These are phyloP conservation scores for Dryas integrifolia DNA, from an alignment of 331 rosid species.

Conservation along the genomic window DNA sequence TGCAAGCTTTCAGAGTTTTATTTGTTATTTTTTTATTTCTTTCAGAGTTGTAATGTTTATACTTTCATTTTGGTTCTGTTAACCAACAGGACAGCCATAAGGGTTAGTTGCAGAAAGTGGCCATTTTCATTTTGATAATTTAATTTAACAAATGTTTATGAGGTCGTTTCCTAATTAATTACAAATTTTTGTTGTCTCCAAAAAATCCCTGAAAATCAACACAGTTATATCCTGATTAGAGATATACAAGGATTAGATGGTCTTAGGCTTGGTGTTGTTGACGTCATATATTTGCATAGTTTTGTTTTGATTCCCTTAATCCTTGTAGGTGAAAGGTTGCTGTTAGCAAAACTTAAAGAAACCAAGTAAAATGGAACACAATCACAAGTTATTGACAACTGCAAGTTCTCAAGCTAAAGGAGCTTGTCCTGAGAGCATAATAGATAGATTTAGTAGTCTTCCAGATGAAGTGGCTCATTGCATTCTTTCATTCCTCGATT, in stretches of 20 bases:
- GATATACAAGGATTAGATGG: not conserved
- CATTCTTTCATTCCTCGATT: not conserved
- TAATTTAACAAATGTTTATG: too few relatives aligned
- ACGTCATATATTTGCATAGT: not conserved
- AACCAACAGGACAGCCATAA: too few relatives aligned
- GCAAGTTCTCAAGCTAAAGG: constrained; percentile 1
- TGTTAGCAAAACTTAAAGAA: not conserved
- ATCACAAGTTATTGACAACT: not conserved
- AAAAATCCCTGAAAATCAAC: too few relatives aligned
- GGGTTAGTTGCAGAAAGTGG: too few relatives aligned
- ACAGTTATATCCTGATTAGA: too few relatives aligned
- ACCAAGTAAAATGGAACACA: not conserved
- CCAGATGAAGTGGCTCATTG: not conserved
- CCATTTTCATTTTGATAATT: too few relatives aligned
- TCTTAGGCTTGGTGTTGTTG: not conserved
- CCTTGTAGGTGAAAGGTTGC: not conserved
- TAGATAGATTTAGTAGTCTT: not conserved
- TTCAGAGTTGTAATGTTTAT: too few relatives aligned
- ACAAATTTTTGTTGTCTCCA: too few relatives aligned
- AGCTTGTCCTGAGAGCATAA: not conserved
- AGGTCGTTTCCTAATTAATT: too few relatives aligned
- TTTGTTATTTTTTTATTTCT: too few relatives aligned
- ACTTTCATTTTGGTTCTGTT: too few relatives aligned
- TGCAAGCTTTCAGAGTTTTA: not conserved
- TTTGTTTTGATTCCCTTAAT: too few relatives aligned